Evolutionary conservation across 2,329 filamentous ascomycete species (phyloP).

Genomic region (Lasiodiplodia hormozganensis): DNA sequence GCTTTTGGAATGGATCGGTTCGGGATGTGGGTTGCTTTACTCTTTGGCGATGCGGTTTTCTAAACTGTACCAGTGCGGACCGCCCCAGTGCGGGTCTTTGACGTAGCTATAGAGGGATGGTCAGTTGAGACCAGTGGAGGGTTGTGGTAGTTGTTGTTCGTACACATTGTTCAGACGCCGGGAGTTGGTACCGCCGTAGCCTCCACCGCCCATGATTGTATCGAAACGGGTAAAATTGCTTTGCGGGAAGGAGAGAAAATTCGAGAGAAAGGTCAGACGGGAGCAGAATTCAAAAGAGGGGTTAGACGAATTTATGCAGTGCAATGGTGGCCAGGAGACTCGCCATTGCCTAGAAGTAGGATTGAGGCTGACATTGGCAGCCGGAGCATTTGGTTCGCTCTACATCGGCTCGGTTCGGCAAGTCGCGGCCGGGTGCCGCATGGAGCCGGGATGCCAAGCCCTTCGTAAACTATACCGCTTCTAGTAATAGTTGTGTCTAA

Average conservation of each 20-base stretch:
- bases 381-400: neutral
- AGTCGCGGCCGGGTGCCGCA: neutral
- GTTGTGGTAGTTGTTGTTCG: neutral
- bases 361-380: neutral
- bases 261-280: neutral
- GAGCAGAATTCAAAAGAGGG: neutral
- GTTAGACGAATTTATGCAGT: neutral
- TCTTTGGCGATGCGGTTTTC: slow-evolving; percentile 20
- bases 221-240: neutral
- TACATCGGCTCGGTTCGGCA: neutral
- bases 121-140: neutral
- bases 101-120: neutral
- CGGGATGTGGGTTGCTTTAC: neutral
- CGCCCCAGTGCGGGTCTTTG: slow-evolving; percentile 14
- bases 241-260: neutral
- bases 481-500: too few species aligned
- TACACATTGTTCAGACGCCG: slow-evolving; percentile 12
- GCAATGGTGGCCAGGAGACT: neutral
- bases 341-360: neutral
- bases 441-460: neutral
- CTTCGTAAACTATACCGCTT: neutral
- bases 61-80: slow-evolving; percentile 11
- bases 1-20: too few species aligned
- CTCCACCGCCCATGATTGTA: neutral
- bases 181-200: neutral